Conservation (phyloP, 2,329 filamentous ascomycete species). For the Arachnomyces sp. region DNA sequence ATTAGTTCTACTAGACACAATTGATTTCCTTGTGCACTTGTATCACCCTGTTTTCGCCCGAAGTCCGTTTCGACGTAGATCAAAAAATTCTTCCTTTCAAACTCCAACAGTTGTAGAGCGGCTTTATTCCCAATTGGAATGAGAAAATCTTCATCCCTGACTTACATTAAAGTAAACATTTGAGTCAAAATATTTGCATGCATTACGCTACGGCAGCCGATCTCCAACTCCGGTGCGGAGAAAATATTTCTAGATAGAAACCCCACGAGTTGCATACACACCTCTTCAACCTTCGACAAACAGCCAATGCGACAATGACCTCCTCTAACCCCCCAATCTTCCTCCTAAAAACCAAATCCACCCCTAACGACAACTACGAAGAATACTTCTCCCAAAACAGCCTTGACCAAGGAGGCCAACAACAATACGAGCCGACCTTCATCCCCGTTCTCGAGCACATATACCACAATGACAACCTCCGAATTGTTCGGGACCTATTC, state of each 20-base stretch:
- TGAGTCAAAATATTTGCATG: too few species aligned
- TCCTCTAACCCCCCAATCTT: constrained; percentile 28
- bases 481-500: constrained; percentile 28
- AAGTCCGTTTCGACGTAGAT: not conserved
- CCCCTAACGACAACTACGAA: constrained; percentile 38
- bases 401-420: too few species aligned
- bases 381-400: constrained; percentile 33
- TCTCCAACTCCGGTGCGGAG: constrained; percentile 4
- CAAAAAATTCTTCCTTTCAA: not conserved
- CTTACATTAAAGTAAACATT: too few species aligned
- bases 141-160: too few species aligned
- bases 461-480: constrained; percentile 31
- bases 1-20: constrained; percentile 33
- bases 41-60: constrained; percentile 1
- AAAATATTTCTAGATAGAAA: not conserved
- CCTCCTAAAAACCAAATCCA: constrained; percentile 42
- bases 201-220: not conserved
- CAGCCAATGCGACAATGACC: not conserved
- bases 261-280: too few species aligned
- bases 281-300: not conserved
- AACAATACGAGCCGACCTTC: constrained; percentile 32
- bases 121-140: too few species aligned
- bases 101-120: too few species aligned
- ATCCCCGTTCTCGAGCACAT: constrained; percentile 41
- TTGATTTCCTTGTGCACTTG: constrained; percentile 25